Evolutionary conservation across 2,329 filamentous ascomycete species (phyloP).

Genomic region (Penicillium sp.): DNA sequence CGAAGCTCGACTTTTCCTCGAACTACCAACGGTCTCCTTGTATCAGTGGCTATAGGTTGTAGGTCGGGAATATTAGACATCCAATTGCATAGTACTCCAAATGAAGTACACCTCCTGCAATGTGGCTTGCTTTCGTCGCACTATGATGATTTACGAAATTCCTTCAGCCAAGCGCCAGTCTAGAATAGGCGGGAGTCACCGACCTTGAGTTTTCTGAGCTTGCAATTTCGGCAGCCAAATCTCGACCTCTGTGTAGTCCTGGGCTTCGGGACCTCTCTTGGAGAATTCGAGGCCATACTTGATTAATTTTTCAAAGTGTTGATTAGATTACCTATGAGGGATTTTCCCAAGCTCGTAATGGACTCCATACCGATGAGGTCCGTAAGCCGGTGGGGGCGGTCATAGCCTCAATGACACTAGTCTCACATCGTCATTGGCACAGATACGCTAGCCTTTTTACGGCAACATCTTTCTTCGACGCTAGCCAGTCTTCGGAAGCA

Average conservation of each 20-base stretch:
- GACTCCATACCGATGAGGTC: not conserved
- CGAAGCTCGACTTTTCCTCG: constrained; percentile 20
- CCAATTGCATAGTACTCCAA: constrained; percentile 49
- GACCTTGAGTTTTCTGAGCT: constrained; percentile 52
- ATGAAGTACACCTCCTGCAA: constrained; percentile 45
- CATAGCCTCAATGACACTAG: not conserved
- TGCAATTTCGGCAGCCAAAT: constrained; percentile 53
- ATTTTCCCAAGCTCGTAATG: constrained; percentile 1
- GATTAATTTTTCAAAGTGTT: not conserved
- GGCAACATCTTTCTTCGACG: constrained; percentile 1
- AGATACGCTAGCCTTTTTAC: constrained; percentile 13
- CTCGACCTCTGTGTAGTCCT: constrained; percentile 39
- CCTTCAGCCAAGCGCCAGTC: constrained; percentile 6
- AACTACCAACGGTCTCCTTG: constrained; percentile 15
- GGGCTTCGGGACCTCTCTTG: not conserved
- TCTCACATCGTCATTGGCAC: not conserved
- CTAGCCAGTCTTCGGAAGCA: constrained; percentile 23
- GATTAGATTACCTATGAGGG: not conserved
- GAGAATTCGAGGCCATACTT: constrained; percentile 1
- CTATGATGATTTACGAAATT: constrained; percentile 25
- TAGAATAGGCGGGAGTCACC: constrained; percentile 1
- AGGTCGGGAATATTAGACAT: constrained; percentile 37
- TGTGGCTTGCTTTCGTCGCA: constrained; percentile 49
- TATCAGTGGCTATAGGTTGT: constrained; percentile 31
- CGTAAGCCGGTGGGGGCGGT: not conserved